A percentile compares a stretch with the other conserved stretches of the same genome.
Conservation (phyloP, 768 basidiomycete genomes). For the Pseudohyphozyma bogoriensis region DNA sequence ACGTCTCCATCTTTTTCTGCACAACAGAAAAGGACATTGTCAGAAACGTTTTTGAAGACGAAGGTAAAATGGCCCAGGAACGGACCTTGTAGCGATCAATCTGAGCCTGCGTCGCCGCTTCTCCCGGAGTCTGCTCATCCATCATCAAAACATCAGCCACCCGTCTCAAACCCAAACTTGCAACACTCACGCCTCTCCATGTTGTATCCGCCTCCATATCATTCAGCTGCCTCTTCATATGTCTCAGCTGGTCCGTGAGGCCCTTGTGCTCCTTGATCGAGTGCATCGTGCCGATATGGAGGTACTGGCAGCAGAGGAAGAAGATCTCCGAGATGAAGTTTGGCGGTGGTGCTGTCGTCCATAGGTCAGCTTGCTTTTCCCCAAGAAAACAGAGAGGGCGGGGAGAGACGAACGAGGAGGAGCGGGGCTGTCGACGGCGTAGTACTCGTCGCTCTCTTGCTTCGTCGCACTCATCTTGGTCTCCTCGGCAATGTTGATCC, state of each 20-base stretch:
- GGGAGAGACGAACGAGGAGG: neutral
- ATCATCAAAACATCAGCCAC: neutral
- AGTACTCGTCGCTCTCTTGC: slow-evolving; percentile 72
- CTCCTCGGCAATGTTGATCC: slow-evolving; percentile 73
- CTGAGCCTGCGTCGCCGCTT: slow-evolving; percentile 64
- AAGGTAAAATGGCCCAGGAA: too few relatives aligned
- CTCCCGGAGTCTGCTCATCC: slow-evolving; percentile 52
- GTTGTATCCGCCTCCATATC: slow-evolving; percentile 67
- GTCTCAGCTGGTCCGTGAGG: slow-evolving; percentile 41
- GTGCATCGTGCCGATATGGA: slow-evolving; percentile 76
- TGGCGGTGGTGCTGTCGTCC: slow-evolving; percentile 51
- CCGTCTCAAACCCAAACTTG: slow-evolving; percentile 3
- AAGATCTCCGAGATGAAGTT: slow-evolving; percentile 96
- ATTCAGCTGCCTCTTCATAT: slow-evolving; percentile 61
- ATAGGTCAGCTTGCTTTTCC: neutral
- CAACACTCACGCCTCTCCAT: slow-evolving; percentile 63
- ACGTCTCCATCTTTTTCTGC: neutral
- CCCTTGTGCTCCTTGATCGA: slow-evolving; percentile 63
- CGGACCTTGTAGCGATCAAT: slow-evolving; percentile 65
- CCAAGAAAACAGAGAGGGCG: neutral
- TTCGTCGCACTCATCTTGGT: slow-evolving; percentile 88
- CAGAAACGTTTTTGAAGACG: neutral
- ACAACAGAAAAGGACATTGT: neutral
- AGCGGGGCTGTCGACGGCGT: neutral
- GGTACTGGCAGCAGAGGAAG: slow-evolving; percentile 74